Evolutionary conservation across 345 rosid genomes (phyloP), one percentile per base, ranked within the genome.

Genomic region (Psidium friedrichsthalianum): DNA sequence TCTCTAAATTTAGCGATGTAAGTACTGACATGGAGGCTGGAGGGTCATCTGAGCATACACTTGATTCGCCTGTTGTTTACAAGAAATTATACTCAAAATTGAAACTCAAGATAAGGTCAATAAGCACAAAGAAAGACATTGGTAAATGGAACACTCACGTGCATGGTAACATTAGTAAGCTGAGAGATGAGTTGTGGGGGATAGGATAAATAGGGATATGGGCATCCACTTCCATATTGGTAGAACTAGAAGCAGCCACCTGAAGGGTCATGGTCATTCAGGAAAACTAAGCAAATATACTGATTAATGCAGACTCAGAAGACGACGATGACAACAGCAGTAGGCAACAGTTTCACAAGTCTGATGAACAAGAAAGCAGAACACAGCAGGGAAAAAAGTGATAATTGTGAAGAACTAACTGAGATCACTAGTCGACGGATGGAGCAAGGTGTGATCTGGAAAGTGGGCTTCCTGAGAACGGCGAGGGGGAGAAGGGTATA

Each of bases 31-130:
- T 83, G 89, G 87, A 59, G 97, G 97, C 87, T 94, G 97, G 85
- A 94, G 91, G 74, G 94, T 91, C 97, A 94, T 93, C 88, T 93
- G 97, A 24, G 97, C 97, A 87, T 94, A 93, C 42, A 93, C 97
- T 90, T 94, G 95, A 87, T 94, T 95, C 2, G 97, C 97, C 97
- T 94, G 87, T 83, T 86, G n/a, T 82, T 81, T 85, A 57, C 87
- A n/a, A 84, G 85, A 80, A 74, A 69, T 53, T 25, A 56, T 8
- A 24, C 85, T n/a, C 25, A 52, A 53, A 84, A 44, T 44, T 84
- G 25, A 44, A 61, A 40, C 54, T 51, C 42, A 32, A 74, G 80
- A 49, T 20, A 74, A 52, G 40, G 24, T 36, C 22, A 81, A 56
- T 52, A 59, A 78, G 59, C 74, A 74, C 32, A 27, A 82, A 74